A percentile compares a stretch with the other conserved stretches of the same genome.
Conservation (phyloP, 2,329 filamentous ascomycete species). For the Sclerotinia sclerotiorum region DNA sequence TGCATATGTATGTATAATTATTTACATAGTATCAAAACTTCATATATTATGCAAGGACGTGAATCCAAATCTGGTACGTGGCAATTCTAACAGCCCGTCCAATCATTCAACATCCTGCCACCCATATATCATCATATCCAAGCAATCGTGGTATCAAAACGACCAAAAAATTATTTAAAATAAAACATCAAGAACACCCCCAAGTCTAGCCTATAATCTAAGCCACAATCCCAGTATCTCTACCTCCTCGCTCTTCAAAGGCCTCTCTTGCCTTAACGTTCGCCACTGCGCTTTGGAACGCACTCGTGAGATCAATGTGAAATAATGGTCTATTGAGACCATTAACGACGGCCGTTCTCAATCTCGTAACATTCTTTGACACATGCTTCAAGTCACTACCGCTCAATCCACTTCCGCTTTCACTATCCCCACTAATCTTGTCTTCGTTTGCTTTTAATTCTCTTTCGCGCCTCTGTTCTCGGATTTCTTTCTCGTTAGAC, state of each 20-base stretch:
- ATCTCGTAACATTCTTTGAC: constrained; percentile 42
- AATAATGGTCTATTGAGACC: constrained; percentile 90
- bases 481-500: constrained; percentile 48
- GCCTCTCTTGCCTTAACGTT: constrained; percentile 64
- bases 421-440: constrained; percentile 32
- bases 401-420: constrained; percentile 26
- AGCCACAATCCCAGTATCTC: constrained; percentile 31
- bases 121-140: constrained; percentile 13
- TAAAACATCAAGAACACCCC: background rate
- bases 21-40: background rate
- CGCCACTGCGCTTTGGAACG: constrained; percentile 80
- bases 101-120: constrained; percentile 7
- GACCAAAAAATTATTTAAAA: constrained; percentile 15
- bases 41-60: constrained; percentile 14
- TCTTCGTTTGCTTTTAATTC: constrained; percentile 40
- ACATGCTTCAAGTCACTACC: constrained; percentile 29
- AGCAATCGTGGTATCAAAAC: constrained; percentile 18
- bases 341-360: constrained; percentile 65
- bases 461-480: constrained; percentile 30
- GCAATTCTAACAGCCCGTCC: background rate
- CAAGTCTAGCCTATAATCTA: constrained; percentile 17
- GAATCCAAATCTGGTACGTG: background rate
- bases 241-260: constrained; percentile 36
- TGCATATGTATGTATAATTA: background rate
- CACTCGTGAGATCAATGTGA: constrained; percentile 88